Evolutionary conservation across 2,329 filamentous ascomycete species (phyloP).

Genomic region (Neonectria hederae): DNA sequence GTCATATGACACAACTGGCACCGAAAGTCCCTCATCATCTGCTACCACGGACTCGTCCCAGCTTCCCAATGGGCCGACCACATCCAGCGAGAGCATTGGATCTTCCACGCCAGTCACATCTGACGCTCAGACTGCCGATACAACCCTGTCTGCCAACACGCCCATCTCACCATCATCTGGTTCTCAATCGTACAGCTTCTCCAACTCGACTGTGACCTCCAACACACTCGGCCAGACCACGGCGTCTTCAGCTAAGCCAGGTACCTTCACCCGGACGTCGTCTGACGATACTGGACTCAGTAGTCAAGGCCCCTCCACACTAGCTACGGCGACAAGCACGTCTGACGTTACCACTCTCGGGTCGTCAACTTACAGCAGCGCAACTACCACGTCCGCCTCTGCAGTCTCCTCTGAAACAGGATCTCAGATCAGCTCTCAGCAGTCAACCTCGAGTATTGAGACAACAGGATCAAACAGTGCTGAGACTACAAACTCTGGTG

Average conservation of each 20-base stretch:
- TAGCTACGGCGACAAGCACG: not conserved
- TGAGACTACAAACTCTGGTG: slow-evolving; percentile 1
- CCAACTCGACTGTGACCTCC: slow-evolving; percentile 28
- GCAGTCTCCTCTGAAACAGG: not conserved
- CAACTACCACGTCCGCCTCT: not conserved
- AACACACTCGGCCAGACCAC: slow-evolving; percentile 13
- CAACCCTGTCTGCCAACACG: slow-evolving; percentile 16
- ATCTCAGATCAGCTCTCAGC: slow-evolving; percentile 1
- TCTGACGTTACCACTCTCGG: not conserved
- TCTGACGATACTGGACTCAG: slow-evolving; percentile 9
- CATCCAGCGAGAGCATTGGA: slow-evolving; percentile 1
- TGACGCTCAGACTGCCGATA: not conserved
- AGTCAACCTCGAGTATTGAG: slow-evolving; percentile 7
- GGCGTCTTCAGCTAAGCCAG: slow-evolving; percentile 26
- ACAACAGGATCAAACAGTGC: not conserved
- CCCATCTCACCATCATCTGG: slow-evolving; percentile 20
- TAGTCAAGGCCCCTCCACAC: not conserved
- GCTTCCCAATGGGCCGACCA: not conserved
- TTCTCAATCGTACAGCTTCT: slow-evolving; percentile 26
- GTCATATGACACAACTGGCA: not conserved
- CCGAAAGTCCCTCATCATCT: not conserved
- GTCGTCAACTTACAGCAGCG: not conserved
- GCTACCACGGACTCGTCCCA: not conserved
- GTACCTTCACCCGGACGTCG: slow-evolving; percentile 8
- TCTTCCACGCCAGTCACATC: slow-evolving; percentile 13